Conservation (phyloP, 257 asterid genomes). For the Nicotiana tomentosiformis region DNA sequence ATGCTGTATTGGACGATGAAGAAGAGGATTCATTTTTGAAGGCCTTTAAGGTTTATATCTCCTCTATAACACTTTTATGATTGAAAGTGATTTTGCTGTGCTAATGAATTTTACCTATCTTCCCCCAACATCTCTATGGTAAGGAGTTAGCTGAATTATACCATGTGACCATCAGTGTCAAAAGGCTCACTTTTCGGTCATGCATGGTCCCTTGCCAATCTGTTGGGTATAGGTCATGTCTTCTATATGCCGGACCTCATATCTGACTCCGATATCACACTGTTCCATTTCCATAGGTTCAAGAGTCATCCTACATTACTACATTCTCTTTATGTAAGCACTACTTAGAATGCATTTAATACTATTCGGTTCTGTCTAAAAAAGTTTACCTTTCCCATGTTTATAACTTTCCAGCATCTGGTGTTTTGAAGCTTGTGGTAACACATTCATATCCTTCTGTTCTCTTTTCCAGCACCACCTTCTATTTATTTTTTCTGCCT, state of each 20-base stretch:
- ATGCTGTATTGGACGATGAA: conserved; percentile 73
- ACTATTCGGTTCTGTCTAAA: background rate
- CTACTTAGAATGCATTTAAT: background rate
- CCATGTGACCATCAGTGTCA: no score
- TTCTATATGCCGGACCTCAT: background rate
- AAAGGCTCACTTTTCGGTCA: no score
- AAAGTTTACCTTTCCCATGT: background rate
- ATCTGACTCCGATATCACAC: background rate
- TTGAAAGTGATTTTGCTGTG: background rate
- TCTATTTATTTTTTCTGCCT: background rate
- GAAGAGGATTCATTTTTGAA: conserved; percentile 92
- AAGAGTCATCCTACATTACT: background rate
- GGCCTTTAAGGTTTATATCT: conserved; percentile 80
- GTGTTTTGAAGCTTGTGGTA: background rate
- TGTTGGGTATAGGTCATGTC: background rate
- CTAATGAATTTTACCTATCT: background rate
- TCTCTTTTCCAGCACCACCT: background rate
- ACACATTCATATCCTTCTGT: background rate
- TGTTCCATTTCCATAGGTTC: background rate
- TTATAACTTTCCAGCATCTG: background rate
- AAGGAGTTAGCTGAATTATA: background rate
- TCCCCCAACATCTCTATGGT: background rate
- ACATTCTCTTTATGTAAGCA: no score
- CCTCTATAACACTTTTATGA: background rate
- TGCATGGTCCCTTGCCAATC: background rate